These are phyloP conservation scores for Rubroboletus pulcherrimus DNA, from an alignment of 768 basidiomycete genomes.

Conservation along the genomic window DNA sequence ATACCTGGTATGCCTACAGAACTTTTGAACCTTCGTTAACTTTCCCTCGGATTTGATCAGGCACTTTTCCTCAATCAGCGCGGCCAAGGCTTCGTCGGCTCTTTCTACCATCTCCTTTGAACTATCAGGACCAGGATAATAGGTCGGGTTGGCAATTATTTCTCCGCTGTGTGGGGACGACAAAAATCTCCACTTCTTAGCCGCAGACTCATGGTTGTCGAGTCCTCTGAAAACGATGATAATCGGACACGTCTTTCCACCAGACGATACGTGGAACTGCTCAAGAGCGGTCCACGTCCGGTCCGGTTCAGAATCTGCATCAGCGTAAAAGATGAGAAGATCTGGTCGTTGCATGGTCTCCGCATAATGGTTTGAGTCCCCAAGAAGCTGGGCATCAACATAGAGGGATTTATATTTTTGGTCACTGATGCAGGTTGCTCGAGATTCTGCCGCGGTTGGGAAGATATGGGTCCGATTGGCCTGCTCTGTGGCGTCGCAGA, in stretches of 20 bases:
- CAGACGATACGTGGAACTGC: constrained; percentile 13
- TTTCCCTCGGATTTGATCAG: constrained; percentile 16
- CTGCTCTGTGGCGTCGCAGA: constrained; percentile 15
- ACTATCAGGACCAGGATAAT: constrained; percentile 13
- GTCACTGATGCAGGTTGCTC: neutral
- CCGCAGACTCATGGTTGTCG: constrained; percentile 12
- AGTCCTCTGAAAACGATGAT: constrained; percentile 24
- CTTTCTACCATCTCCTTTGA: constrained; percentile 13
- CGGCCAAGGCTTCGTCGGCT: constrained; percentile 15
- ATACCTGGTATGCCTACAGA: constrained; percentile 15
- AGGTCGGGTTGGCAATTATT: constrained; percentile 20
- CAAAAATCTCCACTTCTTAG: constrained; percentile 11
- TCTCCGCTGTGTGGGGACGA: constrained; percentile 9
- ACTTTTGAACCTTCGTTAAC: constrained; percentile 18
- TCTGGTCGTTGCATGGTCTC: constrained; percentile 13
- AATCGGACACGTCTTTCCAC: constrained; percentile 20
- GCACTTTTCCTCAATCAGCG: constrained; percentile 22
- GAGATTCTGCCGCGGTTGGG: constrained; percentile 2
- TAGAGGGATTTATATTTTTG: constrained; percentile 14
- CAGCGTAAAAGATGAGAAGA: constrained; percentile 22
- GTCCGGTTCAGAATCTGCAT: constrained; percentile 7
- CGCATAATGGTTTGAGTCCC: neutral
- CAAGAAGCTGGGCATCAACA: constrained; percentile 1
- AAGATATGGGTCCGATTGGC: neutral
- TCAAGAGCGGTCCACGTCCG: constrained; percentile 14